phyloP scores from a whole-genome alignment of 2,329 filamentous ascomycete genomes.

The Fusarium papillatum region DNA sequence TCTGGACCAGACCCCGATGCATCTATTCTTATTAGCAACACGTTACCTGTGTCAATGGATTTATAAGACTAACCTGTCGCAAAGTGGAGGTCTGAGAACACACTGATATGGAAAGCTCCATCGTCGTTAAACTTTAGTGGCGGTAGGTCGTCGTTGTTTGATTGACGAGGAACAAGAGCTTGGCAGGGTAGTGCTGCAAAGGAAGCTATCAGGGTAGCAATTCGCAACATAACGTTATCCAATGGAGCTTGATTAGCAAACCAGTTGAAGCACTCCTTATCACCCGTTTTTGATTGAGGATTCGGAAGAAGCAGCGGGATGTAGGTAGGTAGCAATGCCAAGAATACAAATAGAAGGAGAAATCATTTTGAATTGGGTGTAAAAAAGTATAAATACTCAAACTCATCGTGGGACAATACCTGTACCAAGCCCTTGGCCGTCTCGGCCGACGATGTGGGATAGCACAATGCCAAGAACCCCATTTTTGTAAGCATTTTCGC shows the following conservation, averaged over 20 bases:
- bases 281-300: too few relatives aligned
- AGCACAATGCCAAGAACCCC: background rate
- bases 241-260: background rate
- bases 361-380: background rate
- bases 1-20: slow-evolving; percentile 49
- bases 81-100: slow-evolving; percentile 37
- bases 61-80: slow-evolving; percentile 20
- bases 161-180: slow-evolving; percentile 5
- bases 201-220: slow-evolving; percentile 9
- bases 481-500: background rate
- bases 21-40: background rate
- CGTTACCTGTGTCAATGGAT: background rate
- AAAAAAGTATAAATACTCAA: background rate
- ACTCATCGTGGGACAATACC: background rate
- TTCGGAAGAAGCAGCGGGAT: background rate
- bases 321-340: background rate
- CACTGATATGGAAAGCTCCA: slow-evolving; percentile 30
- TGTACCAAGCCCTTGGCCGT: background rate
- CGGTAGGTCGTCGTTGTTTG: slow-evolving; percentile 23
- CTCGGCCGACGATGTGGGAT: background rate
- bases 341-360: background rate
- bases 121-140: slow-evolving; percentile 28
- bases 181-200: slow-evolving; percentile 6
- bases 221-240: slow-evolving; percentile 17
- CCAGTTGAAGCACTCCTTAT: background rate